phyloP scores from a whole-genome alignment of 1,139 yeast genomes.

The Zygoascus sp. region DNA sequence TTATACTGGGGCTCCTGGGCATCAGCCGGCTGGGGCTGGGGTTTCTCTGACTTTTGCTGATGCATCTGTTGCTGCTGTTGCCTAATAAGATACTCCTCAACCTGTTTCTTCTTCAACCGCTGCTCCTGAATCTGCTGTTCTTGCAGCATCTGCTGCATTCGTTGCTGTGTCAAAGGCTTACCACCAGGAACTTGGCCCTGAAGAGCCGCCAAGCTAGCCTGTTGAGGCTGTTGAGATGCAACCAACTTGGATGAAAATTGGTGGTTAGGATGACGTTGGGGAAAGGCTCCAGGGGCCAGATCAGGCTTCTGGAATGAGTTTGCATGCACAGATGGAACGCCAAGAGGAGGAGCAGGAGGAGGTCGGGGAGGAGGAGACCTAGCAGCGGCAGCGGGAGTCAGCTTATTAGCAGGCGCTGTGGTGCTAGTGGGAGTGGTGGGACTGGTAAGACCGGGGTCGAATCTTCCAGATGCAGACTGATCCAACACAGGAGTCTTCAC shows the following conservation, averaged over 20 bases:
- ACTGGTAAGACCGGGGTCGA: not conserved
- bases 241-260: slow-evolving; percentile 10
- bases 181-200: slow-evolving; percentile 11
- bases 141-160: slow-evolving; percentile 18
- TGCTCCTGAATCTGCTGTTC: slow-evolving; percentile 15
- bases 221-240: slow-evolving; percentile 10
- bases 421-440: slow-evolving; percentile 13
- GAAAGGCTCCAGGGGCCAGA: slow-evolving; percentile 16
- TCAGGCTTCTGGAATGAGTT: slow-evolving; percentile 18
- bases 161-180: slow-evolving; percentile 16
- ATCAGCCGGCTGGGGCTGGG: slow-evolving; percentile 15
- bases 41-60: slow-evolving; percentile 17
- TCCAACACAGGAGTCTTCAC: slow-evolving; percentile 7
- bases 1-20: slow-evolving; percentile 16
- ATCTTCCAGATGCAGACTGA: not conserved
- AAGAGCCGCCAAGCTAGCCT: slow-evolving; percentile 10
- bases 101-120: slow-evolving; percentile 13
- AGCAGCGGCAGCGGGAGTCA: slow-evolving; percentile 16
- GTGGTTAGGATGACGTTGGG: slow-evolving; percentile 19
- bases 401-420: slow-evolving; percentile 4
- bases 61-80: slow-evolving; percentile 13
- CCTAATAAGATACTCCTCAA: slow-evolving; percentile 11
- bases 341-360: slow-evolving; percentile 41
- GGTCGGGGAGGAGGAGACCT: slow-evolving; percentile 39
- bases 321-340: slow-evolving; percentile 35